Evolutionary conservation across 169 alveolate genomes (phyloP).

Genomic region (Cryptosporidium ryanae): DNA sequence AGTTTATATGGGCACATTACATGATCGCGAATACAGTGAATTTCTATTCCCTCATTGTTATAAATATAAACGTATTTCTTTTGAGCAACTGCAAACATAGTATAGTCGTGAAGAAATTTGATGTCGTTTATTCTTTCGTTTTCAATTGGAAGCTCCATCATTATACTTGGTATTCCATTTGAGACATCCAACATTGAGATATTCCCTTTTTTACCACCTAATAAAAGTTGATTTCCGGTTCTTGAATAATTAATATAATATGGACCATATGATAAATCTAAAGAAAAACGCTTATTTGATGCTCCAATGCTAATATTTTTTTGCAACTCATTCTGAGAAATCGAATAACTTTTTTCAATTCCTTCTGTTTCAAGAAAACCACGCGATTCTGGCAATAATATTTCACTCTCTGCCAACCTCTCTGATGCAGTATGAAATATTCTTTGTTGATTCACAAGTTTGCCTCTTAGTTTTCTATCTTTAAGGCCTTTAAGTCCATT

Average conservation of each 20-base stretch:
- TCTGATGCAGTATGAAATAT: conserved; percentile 64
- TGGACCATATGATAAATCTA: conserved; percentile 89
- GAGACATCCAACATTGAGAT: conserved; percentile 89
- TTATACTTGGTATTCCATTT: conserved; percentile 80
- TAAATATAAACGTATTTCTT: conserved; percentile 91
- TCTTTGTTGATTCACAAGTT: conserved; percentile 27
- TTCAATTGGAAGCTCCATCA: conserved; percentile 27
- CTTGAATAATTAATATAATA: conserved; percentile 89
- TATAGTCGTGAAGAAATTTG: conserved; percentile 91
- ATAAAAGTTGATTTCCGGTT: conserved; percentile 90
- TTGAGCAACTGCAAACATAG: conserved; percentile 94
- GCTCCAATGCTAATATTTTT: conserved; percentile 73
- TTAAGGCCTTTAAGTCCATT: conserved; percentile 27
- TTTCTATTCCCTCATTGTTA: conserved; percentile 94
- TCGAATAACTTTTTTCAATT: conserved; percentile 76
- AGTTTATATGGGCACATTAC: conserved; percentile 85
- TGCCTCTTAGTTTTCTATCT: conserved; percentile 51
- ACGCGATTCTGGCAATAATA: conserved; percentile 55
- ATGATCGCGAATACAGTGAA: conserved; percentile 90
- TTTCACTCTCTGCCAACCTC: conserved; percentile 54
- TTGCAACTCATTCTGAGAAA: conserved; percentile 76
- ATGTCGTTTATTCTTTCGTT: conserved; percentile 88
- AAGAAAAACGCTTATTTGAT: conserved; percentile 80
- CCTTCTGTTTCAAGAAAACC: conserved; percentile 80
- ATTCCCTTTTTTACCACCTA: conserved; percentile 95